Evolutionary conservation across 306 rosid genomes (phyloP).

Genomic region (peach (Prunus persica)): DNA sequence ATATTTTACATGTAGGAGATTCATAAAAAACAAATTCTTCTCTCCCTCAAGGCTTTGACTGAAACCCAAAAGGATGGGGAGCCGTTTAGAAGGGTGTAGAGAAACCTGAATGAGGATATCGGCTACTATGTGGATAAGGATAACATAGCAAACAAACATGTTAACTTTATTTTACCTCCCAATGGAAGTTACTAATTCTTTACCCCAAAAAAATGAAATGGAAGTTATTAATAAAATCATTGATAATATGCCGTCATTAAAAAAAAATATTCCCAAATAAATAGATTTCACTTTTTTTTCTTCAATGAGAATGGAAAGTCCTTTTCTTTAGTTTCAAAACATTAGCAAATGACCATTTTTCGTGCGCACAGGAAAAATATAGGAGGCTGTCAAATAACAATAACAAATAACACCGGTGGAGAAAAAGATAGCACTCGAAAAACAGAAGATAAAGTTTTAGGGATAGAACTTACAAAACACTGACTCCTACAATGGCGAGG

Average conservation of each 20-base stretch:
- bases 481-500: conserved; percentile 79
- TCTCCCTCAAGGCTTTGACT: no score
- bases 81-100: neutral
- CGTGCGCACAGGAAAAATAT: neutral
- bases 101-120: neutral
- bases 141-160: neutral
- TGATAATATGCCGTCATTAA: neutral
- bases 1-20: no score
- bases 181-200: neutral
- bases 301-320: neutral
- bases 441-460: neutral
- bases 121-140: neutral
- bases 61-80: neutral
- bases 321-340: neutral
- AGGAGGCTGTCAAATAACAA: no score
- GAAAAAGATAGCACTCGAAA: neutral
- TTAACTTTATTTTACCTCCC: neutral
- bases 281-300: neutral
- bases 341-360: no score
- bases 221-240: neutral
- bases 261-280: no score
- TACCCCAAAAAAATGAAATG: neutral
- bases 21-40: no score
- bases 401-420: neutral
- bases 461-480: conserved; percentile 70